A percentile compares a stretch with the other conserved stretches of the same genome.
Conservation (phyloP, 306 rosid genomes). For the Leucaena leucocephala region DNA sequence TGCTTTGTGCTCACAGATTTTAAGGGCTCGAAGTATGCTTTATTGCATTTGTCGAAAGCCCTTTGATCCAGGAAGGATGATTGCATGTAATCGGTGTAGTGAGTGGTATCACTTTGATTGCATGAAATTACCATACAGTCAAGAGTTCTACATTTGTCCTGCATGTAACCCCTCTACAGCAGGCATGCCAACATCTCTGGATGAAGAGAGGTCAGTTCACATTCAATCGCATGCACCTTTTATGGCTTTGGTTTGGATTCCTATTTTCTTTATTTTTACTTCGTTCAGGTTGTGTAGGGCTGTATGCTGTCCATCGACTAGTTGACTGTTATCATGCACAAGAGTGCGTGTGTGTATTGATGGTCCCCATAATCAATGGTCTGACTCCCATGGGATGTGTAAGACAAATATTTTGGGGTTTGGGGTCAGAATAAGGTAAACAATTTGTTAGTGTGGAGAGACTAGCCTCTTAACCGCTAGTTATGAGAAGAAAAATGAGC, state of each 20-base stretch:
- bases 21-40: constrained; percentile 83
- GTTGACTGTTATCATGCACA: not conserved
- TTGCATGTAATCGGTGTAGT: constrained; percentile 80
- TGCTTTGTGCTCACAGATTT: constrained; percentile 60
- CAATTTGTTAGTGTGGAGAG: not conserved
- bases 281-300: not conserved
- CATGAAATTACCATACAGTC: constrained; percentile 58
- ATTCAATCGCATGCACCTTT: not conserved
- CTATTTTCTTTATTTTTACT: not conserved
- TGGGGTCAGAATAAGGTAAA: not conserved
- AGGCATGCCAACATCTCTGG: constrained; percentile 34
- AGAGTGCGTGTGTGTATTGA: not conserved
- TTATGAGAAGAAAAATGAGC: not conserved
- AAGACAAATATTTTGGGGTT: not conserved
- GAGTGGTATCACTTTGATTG: constrained; percentile 99
- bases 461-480: not conserved
- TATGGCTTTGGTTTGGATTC: not conserved
- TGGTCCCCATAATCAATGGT: not conserved
- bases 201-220: constrained; percentile 69
- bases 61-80: constrained; percentile 73
- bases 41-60: constrained; percentile 95
- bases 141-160: constrained; percentile 79
- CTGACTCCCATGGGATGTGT: not conserved
- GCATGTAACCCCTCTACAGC: constrained; percentile 67
- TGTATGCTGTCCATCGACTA: constrained; percentile 7